Conservation (phyloP, 2,329 filamentous ascomycete species). For the Aspergillus pseudoterreus region DNA sequence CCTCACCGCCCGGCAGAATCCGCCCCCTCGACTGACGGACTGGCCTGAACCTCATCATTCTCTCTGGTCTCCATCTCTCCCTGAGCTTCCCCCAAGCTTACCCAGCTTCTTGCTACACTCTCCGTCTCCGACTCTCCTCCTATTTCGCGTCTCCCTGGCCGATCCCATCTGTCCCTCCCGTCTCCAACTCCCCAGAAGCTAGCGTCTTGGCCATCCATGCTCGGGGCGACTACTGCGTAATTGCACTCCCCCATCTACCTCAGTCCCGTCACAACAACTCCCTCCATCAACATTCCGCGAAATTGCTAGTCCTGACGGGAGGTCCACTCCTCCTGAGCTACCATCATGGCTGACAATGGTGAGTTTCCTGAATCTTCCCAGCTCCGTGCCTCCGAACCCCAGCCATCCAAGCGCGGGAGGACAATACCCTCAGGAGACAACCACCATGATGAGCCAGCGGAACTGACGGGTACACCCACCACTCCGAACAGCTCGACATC, state of each 20-base stretch:
- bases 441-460: constrained; percentile 11
- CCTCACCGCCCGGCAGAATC: constrained; percentile 16
- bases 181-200: constrained; percentile 10
- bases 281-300: not conserved
- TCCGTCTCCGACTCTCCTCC: not conserved
- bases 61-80: constrained; percentile 2
- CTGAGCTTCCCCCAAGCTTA: constrained; percentile 3
- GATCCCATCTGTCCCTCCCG: not conserved
- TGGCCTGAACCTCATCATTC: not conserved
- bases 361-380: constrained; percentile 10
- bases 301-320: constrained; percentile 21
- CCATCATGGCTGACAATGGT: constrained; percentile 33
- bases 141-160: not conserved
- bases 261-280: not conserved
- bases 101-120: not conserved
- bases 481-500: constrained; percentile 38
- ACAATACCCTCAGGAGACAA: constrained; percentile 22
- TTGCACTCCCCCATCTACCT: constrained; percentile 11
- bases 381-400: not conserved
- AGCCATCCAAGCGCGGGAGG: constrained; percentile 1
- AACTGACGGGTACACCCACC: constrained; percentile 22
- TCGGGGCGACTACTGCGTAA: constrained; percentile 13
- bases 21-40: not conserved
- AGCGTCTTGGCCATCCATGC: constrained; percentile 25
- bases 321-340: constrained; percentile 25